Evolutionary conservation across 2,329 filamentous ascomycete genomes (phyloP).

Genomic region (Cercospora beticola): DNA sequence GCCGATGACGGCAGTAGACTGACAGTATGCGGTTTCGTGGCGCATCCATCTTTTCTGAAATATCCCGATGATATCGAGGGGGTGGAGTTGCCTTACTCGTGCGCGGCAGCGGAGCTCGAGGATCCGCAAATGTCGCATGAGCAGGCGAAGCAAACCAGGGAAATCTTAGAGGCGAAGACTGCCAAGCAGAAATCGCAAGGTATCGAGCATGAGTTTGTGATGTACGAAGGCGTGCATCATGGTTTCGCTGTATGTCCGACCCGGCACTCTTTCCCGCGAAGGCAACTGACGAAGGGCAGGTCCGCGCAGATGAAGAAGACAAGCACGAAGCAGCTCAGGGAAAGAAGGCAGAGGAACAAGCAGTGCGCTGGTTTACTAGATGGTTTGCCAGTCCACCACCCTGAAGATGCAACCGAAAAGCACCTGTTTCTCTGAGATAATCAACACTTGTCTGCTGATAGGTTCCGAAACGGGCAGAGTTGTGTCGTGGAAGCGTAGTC

Average conservation of each 20-base stretch:
- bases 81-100: conserved; percentile 37
- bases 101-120: conserved; percentile 37
- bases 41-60: conserved; percentile 39
- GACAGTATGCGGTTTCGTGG: conserved; percentile 39
- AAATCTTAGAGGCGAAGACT: conserved; percentile 38
- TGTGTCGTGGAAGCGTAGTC: not conserved
- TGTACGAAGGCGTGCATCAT: conserved; percentile 41
- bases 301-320: conserved; percentile 38
- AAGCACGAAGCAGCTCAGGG: conserved; percentile 36
- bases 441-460: not conserved
- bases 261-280: not conserved
- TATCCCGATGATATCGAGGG: conserved; percentile 39
- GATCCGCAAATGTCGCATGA: conserved; percentile 34
- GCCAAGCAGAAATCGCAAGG: conserved; percentile 36
- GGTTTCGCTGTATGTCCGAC: conserved; percentile 37
- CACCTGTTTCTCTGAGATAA: not conserved
- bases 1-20: conserved; percentile 34
- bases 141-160: conserved; percentile 37
- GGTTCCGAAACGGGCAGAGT: not conserved
- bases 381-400: conserved; percentile 34
- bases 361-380: conserved; percentile 40
- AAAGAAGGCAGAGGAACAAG: conserved; percentile 42
- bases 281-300: conserved; percentile 1
- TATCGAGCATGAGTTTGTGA: conserved; percentile 41
- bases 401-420: not conserved